Evolutionary conservation across 768 basidiomycete genomes (phyloP).

Genomic region (Trametes cubensis): DNA sequence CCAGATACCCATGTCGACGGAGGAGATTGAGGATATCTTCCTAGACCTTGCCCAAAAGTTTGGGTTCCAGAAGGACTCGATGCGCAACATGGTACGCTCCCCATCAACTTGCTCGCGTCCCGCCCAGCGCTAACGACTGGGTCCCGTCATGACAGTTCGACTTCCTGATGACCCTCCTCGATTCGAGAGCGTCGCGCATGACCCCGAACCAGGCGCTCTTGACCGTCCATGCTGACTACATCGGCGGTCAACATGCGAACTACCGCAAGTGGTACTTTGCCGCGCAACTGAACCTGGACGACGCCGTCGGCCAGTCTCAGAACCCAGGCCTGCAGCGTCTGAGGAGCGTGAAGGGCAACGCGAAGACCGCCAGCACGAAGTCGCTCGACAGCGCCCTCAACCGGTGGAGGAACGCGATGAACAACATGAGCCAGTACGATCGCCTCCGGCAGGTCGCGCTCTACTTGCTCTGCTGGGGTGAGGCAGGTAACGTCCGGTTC

Average conservation of each 20-base stretch:
- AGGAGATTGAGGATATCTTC: conserved; percentile 99
- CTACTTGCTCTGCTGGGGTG: conserved; percentile 97
- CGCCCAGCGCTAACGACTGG: conserved; percentile 13
- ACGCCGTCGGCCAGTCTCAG: conserved; percentile 93
- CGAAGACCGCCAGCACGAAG: conserved; percentile 62
- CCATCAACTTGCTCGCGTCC: too few relatives aligned
- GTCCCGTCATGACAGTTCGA: conserved; percentile 68
- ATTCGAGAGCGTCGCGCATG: conserved; percentile 98
- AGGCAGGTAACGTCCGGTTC: conserved; percentile 96
- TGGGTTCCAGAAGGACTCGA: conserved; percentile 94
- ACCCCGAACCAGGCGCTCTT: conserved; percentile 93
- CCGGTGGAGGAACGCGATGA: conserved; percentile 98
- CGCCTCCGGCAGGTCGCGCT: conserved; percentile 95
- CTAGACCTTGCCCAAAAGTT: conserved; percentile 98
- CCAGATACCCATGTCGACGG: conserved; percentile 94
- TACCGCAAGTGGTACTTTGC: conserved; percentile 99
- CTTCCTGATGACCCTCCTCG: conserved; percentile 96
- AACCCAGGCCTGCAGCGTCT: conserved; percentile 92
- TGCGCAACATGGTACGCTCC: conserved; percentile 84
- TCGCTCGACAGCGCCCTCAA: conserved; percentile 92
- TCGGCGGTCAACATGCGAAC: conserved; percentile 97
- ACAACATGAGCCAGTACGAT: conserved; percentile 99
- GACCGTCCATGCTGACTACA: conserved; percentile 98
- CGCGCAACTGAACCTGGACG: conserved; percentile 97
- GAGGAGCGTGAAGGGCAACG: conserved; percentile 74